Base-by-base conservation (phyloP, 2,329 filamentous ascomycete species). In the Aspergillus spinulosporus region DNA sequence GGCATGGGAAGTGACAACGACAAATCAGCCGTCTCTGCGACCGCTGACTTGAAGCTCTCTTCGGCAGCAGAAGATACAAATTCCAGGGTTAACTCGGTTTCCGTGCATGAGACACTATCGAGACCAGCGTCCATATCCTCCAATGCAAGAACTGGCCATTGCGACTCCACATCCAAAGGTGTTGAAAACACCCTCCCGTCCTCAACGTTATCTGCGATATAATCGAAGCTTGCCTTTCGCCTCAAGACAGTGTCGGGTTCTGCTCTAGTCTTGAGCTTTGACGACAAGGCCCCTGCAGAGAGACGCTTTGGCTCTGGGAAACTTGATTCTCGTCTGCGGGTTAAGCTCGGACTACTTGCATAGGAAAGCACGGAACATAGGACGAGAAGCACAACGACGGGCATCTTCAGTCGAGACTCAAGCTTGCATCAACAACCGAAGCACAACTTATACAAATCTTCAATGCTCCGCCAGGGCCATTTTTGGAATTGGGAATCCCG, bases 1-100 rank as follows among this genome's bases (percentile, higher is more conserved):
- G 6, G 42, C 48, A 43, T 50, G 48, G 14, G 48, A 42, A 43
- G 48, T 50, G n/a, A 50, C 48, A n/a, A 50, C 12, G 7, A 50
- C 36, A 34, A 50, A 50, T 43, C 37, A 42, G 37, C 8, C 28
- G 14, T 32, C 15, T 14, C 14, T 12, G 12, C 5, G 14, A 43
- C 29, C 28, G n/a, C 37, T 6, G 6, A 11, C 31, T 34, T 43
- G 37, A 50, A 34, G 5, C 11, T 12, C 28, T 50, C 28, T 11
- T 43, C 37, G 6, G n/a, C 36, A 31, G 14, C n/a, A 5, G 6
- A 8, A 15, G 48, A 50, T 21, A 8, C 14, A 29, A 50, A 43
- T 3, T 11, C 11, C 37, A 50, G 37, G 3, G 42, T 37, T 42
- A 50, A 32, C 12, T 50, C n/a, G 6, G 48, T 42, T n/a, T 26